Base-by-base conservation (phyloP, 2,329 filamentous ascomycete genomes). In the Trichoderma semiorbis region DNA sequence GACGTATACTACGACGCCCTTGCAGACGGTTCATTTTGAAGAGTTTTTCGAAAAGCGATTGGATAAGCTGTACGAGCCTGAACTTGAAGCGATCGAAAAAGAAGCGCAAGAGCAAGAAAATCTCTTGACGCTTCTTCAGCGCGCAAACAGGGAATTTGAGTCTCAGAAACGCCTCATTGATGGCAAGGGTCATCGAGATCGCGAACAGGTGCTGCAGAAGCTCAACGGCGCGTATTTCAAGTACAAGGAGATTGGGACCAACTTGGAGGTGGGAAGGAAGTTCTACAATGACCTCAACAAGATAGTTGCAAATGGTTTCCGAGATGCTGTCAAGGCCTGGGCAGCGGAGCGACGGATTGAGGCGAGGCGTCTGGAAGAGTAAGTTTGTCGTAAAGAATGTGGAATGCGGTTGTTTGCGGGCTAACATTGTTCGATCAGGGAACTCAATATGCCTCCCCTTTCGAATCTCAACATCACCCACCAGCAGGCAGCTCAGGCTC, bases 231-330 rank as follows among this genome's bases (percentile, higher is more conserved):
- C 94, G 0, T 98, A 97, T 79, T 90, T 94, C 81, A 97, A 95
- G 82, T 98, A 98, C 84, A 97, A 97, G 82, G 95, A 99, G 80
- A 93, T 98, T 71, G 90, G 97, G 71, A 93, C 89, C 75, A 97
- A 98, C 78, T 86, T 98, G 3, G 95, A 98, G 75, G 93, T 92
- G 0, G 96, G 94, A 0, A 87, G 95, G 68, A 98, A 96, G 80
- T 99, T 99, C 79, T 99, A 98, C 84, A 99, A 99, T 76, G 95
- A 98, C 78, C 86, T 99, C 5, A 93, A 92, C 61, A 93, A 92
- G 81, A 94, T 98, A 74, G 93, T 97, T 1, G 91, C 90, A 0
- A 84, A 84, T 47, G 87, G 91, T 11, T 98, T 98, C 80, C 87
- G 94, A 21, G 95, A 98, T 75, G 81, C 85, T 70, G 92, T 93